Evolutionary conservation across 2,329 filamentous ascomycete species (phyloP).

Genomic region (Apiospora pterosperma): DNA sequence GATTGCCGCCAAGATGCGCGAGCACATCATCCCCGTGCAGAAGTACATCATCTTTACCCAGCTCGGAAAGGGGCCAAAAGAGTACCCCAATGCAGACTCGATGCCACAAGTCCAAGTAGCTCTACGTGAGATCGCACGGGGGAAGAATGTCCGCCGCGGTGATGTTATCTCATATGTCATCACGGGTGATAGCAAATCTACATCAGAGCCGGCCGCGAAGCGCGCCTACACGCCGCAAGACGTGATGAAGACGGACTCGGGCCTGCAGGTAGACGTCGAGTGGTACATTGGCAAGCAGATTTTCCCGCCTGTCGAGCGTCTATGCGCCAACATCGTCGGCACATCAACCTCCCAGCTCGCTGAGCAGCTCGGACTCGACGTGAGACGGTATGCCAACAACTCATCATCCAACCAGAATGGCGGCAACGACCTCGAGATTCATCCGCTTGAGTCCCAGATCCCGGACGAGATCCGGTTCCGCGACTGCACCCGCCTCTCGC

Average conservation of each 20-base stretch:
- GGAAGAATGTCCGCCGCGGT: constrained; percentile 85
- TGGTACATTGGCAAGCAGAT: constrained; percentile 99
- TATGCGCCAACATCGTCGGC: constrained; percentile 91
- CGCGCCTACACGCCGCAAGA: constrained; percentile 86
- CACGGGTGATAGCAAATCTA: constrained; percentile 63
- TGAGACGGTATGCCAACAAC: constrained; percentile 77
- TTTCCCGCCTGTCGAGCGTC: constrained; percentile 93
- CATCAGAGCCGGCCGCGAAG: constrained; percentile 72
- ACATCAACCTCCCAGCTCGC: constrained; percentile 88
- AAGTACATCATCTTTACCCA: constrained; percentile 99
- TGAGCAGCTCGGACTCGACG: constrained; percentile 89
- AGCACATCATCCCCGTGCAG: constrained; percentile 66
- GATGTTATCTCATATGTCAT: constrained; percentile 97
- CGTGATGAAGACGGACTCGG: constrained; percentile 72
- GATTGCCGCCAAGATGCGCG: constrained; percentile 82
- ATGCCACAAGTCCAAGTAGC: constrained; percentile 99
- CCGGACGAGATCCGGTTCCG: constrained; percentile 88
- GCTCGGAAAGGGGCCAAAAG: constrained; percentile 87
- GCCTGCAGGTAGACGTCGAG: constrained; percentile 84
- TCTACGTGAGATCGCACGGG: constrained; percentile 78
- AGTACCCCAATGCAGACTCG: constrained; percentile 89
- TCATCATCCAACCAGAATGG: constrained; percentile 35
- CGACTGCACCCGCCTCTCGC: constrained; percentile 69
- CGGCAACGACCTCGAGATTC: constrained; percentile 66
- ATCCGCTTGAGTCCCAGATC: constrained; percentile 90